Evolutionary conservation across 805 yeast species (phyloP).

Genomic region (Saturnispora serradocipensis): DNA sequence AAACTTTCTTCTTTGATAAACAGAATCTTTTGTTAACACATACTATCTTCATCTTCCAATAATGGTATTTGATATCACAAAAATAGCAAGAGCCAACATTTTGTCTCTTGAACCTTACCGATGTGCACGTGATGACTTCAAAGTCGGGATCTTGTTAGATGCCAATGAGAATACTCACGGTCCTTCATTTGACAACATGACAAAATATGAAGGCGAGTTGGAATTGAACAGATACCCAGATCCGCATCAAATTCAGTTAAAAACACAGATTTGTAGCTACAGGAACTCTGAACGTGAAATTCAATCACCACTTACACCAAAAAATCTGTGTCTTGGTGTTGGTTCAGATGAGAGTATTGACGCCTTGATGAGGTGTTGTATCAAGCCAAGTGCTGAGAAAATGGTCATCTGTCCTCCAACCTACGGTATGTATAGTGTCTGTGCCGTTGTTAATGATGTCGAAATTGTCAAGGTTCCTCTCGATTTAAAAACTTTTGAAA

Average conservation of each 20-base stretch:
- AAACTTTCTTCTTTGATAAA: neutral
- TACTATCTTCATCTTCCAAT: neutral
- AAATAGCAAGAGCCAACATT: constrained; percentile 79
- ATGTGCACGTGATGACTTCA: constrained; percentile 94
- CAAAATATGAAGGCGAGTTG: constrained; percentile 36
- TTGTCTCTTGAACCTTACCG: constrained; percentile 78
- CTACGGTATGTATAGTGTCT: constrained; percentile 92
- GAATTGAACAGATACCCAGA: constrained; percentile 91
- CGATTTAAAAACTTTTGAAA: constrained; percentile 52
- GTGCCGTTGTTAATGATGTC: constrained; percentile 86
- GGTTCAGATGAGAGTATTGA: constrained; percentile 97
- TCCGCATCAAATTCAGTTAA: constrained; percentile 81
- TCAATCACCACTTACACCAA: constrained; percentile 29
- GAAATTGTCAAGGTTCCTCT: constrained; percentile 68
- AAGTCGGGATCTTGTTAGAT: constrained; percentile 78
- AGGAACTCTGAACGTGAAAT: constrained; percentile 43
- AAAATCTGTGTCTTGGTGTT: constrained; percentile 84
- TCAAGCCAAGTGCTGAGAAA: constrained; percentile 77
- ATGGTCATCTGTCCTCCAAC: constrained; percentile 88
- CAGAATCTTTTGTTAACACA: neutral
- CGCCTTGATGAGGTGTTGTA: constrained; percentile 72
- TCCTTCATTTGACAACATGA: constrained; percentile 49
- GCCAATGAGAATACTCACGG: constrained; percentile 97
- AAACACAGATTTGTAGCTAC: constrained; percentile 58
- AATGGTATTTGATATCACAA: constrained; percentile 43